Evolutionary conservation across 768 basidiomycete species (phyloP).

Genomic region (Mycena filopes): DNA sequence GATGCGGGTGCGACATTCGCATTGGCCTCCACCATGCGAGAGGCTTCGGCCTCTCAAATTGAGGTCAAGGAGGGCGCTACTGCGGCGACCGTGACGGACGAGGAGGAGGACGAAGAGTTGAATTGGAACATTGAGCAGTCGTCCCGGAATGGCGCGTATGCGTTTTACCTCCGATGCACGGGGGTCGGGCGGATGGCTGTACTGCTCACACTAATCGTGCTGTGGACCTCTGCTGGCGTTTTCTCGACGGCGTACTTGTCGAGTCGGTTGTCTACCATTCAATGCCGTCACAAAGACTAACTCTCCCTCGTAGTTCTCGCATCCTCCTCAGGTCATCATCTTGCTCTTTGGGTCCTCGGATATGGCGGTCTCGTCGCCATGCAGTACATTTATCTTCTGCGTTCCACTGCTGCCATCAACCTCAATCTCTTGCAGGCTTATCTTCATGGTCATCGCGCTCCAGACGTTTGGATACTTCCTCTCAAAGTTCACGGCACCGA

Average conservation of each 20-base stretch:
- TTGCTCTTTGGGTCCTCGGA: conserved; percentile 24
- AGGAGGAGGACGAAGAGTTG: conserved; percentile 22
- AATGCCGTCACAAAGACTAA: neutral
- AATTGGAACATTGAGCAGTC: conserved; percentile 14
- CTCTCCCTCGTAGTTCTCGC: conserved; percentile 10
- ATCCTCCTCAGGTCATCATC: conserved; percentile 9
- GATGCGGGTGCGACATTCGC: conserved; percentile 22
- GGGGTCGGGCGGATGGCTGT: neutral
- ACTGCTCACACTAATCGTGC: conserved; percentile 8
- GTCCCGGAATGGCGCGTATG: conserved; percentile 14
- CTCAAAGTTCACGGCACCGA: conserved; percentile 14
- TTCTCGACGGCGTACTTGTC: conserved; percentile 16
- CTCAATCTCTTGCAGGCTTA: conserved; percentile 3
- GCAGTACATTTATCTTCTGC: neutral
- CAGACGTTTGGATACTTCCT: conserved; percentile 7
- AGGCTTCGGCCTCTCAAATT: neutral
- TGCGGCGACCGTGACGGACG: conserved; percentile 17
- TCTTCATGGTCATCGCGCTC: conserved; percentile 4
- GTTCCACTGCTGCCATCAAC: neutral
- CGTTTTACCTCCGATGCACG: conserved; percentile 20
- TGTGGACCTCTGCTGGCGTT: conserved; percentile 3
- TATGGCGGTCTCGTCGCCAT: conserved; percentile 20
- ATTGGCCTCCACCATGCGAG: neutral
- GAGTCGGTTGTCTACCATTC: neutral
- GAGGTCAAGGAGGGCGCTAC: conserved; percentile 3